Conservation (phyloP, 176 grass and related monocot genomes). For the Aegilops sharonensis region DNA sequence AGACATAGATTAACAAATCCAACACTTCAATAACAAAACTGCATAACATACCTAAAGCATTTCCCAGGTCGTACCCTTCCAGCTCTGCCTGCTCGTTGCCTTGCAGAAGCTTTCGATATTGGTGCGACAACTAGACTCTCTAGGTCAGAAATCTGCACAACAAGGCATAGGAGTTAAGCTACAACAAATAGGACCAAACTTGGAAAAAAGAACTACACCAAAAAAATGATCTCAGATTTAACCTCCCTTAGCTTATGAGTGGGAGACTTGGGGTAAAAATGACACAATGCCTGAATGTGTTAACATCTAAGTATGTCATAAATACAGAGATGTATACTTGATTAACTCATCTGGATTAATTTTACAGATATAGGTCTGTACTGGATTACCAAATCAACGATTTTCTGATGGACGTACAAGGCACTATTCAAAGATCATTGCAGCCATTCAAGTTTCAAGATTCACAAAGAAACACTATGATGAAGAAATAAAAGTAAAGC, state of each 20-base stretch:
- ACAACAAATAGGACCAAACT: background rate
- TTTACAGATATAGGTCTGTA: slow-evolving; percentile 5
- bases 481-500: background rate
- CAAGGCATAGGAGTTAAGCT: background rate
- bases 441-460: background rate
- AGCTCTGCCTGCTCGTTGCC: slow-evolving; percentile 89
- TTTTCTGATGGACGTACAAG: background rate
- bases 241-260: background rate
- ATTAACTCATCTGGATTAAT: slow-evolving; percentile 7
- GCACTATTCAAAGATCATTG: slow-evolving; percentile 15
- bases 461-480: background rate
- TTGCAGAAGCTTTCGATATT: slow-evolving; percentile 97
- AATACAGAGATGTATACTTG: background rate
- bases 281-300: background rate
- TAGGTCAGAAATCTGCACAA: slow-evolving; percentile 73
- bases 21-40: slow-evolving; percentile 3
- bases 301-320: background rate
- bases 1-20: slow-evolving; percentile 8
- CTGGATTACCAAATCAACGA: background rate
- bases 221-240: slow-evolving; percentile 8
- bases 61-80: slow-evolving; percentile 94
- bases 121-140: slow-evolving; percentile 90
- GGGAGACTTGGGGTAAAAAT: background rate
- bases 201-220: background rate
- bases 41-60: slow-evolving; percentile 70